Evolutionary conservation across 1,139 yeast genomes (phyloP).

Genomic region (Candida sanyaensis): DNA sequence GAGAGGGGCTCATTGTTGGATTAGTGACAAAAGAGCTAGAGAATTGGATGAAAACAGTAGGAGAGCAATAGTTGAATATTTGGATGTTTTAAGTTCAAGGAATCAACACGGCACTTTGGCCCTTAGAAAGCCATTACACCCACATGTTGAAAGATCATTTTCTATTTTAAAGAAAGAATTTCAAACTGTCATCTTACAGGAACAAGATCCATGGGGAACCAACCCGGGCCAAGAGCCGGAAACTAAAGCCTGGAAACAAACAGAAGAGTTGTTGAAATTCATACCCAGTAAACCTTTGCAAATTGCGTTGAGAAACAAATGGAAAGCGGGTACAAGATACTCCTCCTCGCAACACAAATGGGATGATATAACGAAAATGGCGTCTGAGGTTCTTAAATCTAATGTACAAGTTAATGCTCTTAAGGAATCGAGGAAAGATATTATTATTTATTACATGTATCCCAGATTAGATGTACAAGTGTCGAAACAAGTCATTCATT

Average conservation of each 20-base stretch:
- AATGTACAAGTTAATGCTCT: slow-evolving; percentile 43
- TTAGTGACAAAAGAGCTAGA: slow-evolving; percentile 84
- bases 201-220: slow-evolving; percentile 79
- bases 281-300: slow-evolving; percentile 62
- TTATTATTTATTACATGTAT: slow-evolving; percentile 77
- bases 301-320: slow-evolving; percentile 49
- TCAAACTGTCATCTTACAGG: slow-evolving; percentile 63
- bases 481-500: slow-evolving; percentile 84
- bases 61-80: slow-evolving; percentile 76
- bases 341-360: slow-evolving; percentile 60
- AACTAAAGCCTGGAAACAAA: slow-evolving; percentile 37
- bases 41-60: slow-evolving; percentile 70
- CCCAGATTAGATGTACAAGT: slow-evolving; percentile 95
- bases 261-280: slow-evolving; percentile 58
- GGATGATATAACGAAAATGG: slow-evolving; percentile 74
- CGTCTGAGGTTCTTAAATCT: slow-evolving; percentile 47
- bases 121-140: slow-evolving; percentile 83
- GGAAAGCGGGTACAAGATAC: slow-evolving; percentile 33
- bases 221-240: slow-evolving; percentile 17
- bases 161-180: slow-evolving; percentile 66
- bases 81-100: slow-evolving; percentile 70
- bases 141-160: slow-evolving; percentile 77
- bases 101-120: slow-evolving; percentile 39
- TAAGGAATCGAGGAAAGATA: slow-evolving; percentile 80
- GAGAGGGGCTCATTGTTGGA: slow-evolving; percentile 99